Evolutionary conservation across 2,329 filamentous ascomycete genomes (phyloP).

Genomic region (Fusarium sublunatum): DNA sequence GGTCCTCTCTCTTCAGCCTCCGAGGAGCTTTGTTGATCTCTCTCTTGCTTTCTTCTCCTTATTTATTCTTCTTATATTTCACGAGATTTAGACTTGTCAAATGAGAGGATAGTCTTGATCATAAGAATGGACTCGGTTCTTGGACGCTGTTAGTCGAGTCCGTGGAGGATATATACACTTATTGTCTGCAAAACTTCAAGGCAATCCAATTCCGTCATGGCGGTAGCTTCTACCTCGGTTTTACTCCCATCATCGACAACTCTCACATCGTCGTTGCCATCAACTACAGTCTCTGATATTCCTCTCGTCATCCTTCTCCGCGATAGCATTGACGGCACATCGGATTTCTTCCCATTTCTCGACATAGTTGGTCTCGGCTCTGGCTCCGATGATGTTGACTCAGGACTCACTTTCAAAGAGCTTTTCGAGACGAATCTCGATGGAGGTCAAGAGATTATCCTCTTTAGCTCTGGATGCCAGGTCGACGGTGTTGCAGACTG

Average conservation of each 20-base stretch:
- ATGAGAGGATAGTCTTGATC: not conserved
- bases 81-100: not conserved
- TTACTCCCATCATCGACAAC: conserved; percentile 23
- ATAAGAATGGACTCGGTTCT: conserved; percentile 17
- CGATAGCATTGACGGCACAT: conserved; percentile 48
- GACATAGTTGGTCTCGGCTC: conserved; percentile 49
- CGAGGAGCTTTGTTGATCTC: conserved; percentile 22
- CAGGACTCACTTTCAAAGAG: conserved; percentile 49
- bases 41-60: conserved; percentile 1
- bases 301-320: conserved; percentile 48
- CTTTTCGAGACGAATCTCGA: conserved; percentile 51
- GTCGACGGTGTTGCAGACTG: conserved; percentile 49
- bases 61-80: not conserved
- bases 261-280: conserved; percentile 11
- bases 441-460: conserved; percentile 48
- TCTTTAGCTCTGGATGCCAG: conserved; percentile 50
- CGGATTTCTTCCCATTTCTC: conserved; percentile 54
- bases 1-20: conserved; percentile 36
- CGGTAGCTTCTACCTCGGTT: conserved; percentile 19
- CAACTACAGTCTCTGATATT: conserved; percentile 35
- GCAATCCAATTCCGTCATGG: conserved; percentile 28
- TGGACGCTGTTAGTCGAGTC: conserved; percentile 20
- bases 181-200: conserved; percentile 1
- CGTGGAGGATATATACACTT: conserved; percentile 5
- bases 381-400: conserved; percentile 44